Evolutionary conservation across 305 asterid species (phyloP).

Genomic region (Salvia sclarea): DNA sequence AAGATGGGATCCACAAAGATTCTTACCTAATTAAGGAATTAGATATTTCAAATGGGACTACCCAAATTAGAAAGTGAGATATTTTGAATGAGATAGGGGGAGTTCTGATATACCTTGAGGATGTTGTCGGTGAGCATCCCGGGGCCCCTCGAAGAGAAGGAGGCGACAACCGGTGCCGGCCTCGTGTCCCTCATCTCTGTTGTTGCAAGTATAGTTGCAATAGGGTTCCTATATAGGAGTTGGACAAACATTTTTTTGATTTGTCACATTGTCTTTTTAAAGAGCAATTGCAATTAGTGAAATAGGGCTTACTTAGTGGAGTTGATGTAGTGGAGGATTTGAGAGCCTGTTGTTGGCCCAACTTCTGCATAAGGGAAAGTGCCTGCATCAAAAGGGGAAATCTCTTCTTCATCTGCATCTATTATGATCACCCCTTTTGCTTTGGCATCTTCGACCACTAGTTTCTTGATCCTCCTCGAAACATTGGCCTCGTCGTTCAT

Average conservation of each 20-base stretch:
- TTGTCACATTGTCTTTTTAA: too few species aligned
- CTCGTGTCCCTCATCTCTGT: conserved; percentile 38
- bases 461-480: conserved; percentile 56
- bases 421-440: conserved; percentile 67
- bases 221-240: conserved; percentile 46
- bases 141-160: conserved; percentile 79
- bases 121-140: conserved; percentile 57
- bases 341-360: conserved; percentile 41
- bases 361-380: conserved; percentile 62
- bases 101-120: conserved; percentile 48
- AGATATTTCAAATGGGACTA: too few species aligned
- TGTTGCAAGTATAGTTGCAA: conserved; percentile 61
- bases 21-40: too few species aligned
- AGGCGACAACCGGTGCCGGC: conserved; percentile 74
- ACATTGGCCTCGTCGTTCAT: conserved; percentile 47
- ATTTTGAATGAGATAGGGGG: not conserved
- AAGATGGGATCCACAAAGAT: too few species aligned
- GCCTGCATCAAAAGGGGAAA: conserved; percentile 66
- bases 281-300: too few species aligned
- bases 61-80: too few species aligned
- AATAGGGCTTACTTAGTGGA: conserved; percentile 49
- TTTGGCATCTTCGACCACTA: conserved; percentile 67
- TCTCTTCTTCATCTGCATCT: conserved; percentile 33
- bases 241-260: not conserved
- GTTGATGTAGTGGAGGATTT: conserved; percentile 60